A percentile compares a stretch with the other conserved stretches of the same genome.
Evolutionary conservation across 495 filamentous ascomycete species (phyloP).

Genomic region (Aspergillus homomorphus): DNA sequence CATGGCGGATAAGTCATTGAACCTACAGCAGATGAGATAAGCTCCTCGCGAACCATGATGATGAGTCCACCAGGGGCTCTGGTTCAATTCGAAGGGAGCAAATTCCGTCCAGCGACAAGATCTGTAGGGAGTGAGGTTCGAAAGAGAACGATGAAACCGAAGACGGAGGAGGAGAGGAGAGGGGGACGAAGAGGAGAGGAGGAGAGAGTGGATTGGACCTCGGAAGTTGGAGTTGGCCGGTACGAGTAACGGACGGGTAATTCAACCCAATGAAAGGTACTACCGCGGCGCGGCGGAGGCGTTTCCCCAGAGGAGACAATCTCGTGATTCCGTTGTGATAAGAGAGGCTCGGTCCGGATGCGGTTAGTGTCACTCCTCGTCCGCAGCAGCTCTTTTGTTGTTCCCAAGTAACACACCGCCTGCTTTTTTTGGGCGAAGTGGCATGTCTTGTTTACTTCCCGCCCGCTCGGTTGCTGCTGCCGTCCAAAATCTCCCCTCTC

Average conservation of each 20-base stretch:
- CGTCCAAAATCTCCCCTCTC: conserved; percentile 3
- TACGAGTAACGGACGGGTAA: too few relatives aligned
- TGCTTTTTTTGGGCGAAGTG: conserved; percentile 25
- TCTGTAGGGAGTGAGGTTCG: conserved; percentile 9
- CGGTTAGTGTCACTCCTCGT: neutral
- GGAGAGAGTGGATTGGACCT: conserved; percentile 32
- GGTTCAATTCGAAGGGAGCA: conserved; percentile 14
- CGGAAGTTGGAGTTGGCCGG: conserved; percentile 30
- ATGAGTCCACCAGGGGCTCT: conserved; percentile 16
- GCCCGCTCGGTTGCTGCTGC: conserved; percentile 9
- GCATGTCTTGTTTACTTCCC: conserved; percentile 18
- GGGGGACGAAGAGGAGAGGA: conserved; percentile 11
- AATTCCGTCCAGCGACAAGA: conserved; percentile 1
- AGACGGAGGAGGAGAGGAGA: conserved; percentile 13
- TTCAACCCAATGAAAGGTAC: too few relatives aligned
- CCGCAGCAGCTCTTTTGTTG: conserved; percentile 8
- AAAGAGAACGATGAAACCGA: neutral
- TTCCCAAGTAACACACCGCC: conserved; percentile 33
- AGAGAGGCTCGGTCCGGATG: neutral
- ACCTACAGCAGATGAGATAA: conserved; percentile 77
- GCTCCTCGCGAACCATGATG: conserved; percentile 78
- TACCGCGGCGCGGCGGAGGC: conserved; percentile 17
- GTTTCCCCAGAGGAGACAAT: conserved; percentile 38
- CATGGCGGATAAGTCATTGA: neutral
- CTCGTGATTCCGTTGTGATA: conserved; percentile 28